These are phyloP conservation scores for Penicillium desertorum DNA, from an alignment of 495 filamentous ascomycete species.

Conservation along the genomic window DNA sequence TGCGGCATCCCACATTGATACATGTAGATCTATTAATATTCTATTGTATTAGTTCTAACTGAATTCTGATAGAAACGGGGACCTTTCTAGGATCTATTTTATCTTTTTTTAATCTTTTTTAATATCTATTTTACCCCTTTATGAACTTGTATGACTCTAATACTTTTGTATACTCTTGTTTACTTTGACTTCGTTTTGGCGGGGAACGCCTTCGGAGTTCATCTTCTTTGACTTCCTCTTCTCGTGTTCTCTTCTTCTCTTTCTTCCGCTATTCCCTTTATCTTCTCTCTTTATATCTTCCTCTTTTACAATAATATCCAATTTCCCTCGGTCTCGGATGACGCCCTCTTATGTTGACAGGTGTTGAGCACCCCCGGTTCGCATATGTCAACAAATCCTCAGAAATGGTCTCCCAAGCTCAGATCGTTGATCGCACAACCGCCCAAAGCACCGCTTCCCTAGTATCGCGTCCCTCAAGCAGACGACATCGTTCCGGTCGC, in stretches of 20 bases:
- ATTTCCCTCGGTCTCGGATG: conserved; percentile 18
- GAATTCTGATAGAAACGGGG: conserved; percentile 11
- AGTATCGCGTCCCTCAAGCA: conserved; percentile 54
- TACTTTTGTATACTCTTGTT: not conserved
- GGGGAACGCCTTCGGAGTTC: not conserved
- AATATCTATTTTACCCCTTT: not conserved
- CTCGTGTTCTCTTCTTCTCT: not conserved
- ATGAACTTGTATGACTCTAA: not conserved
- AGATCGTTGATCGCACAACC: conserved; percentile 54
- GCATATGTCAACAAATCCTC: conserved; percentile 6
- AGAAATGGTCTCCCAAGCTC: conserved; percentile 73
- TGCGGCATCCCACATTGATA: conserved; percentile 9
- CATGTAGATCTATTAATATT: not conserved
- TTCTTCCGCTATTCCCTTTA: not conserved
- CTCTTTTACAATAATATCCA: not conserved
- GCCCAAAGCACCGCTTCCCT: conserved; percentile 58
- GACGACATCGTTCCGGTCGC: conserved; percentile 70
- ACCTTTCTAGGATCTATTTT: not conserved
- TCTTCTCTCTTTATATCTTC: not conserved
- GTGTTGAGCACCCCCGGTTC: conserved; percentile 25
- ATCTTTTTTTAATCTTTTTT: not conserved
- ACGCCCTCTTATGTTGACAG: conserved; percentile 17
- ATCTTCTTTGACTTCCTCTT: not conserved
- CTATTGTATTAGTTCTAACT: not conserved
- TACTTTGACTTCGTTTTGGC: conserved; percentile 2